phyloP scores from a whole-genome alignment of 768 basidiomycete genomes.

The Postia placenta region DNA sequence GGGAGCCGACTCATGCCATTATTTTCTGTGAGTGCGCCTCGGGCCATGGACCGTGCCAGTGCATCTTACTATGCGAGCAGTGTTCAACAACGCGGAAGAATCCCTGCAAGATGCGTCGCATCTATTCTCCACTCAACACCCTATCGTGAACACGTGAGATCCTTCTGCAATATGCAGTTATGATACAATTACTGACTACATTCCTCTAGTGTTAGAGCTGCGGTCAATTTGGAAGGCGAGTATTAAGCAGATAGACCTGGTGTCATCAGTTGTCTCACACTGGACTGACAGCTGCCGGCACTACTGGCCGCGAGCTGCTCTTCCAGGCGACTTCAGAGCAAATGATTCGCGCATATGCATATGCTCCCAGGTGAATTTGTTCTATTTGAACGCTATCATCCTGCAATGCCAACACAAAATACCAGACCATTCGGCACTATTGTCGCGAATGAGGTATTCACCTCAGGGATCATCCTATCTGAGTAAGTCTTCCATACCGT shows the following conservation, averaged over 20 bases:
- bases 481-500: conserved; percentile 50
- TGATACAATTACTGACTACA: background rate
- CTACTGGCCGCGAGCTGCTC: conserved; percentile 79
- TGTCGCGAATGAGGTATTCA: conserved; percentile 88
- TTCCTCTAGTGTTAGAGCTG: conserved; percentile 61
- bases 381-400: no score
- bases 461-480: conserved; percentile 82
- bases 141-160: conserved; percentile 57
- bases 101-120: conserved; percentile 93
- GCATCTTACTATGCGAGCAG: no score
- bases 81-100: conserved; percentile 95
- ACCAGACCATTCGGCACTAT: conserved; percentile 80
- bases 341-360: conserved; percentile 89
- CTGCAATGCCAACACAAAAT: no score
- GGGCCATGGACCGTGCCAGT: no score
- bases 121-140: conserved; percentile 88
- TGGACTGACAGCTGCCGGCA: conserved; percentile 67
- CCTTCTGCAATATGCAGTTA: background rate
- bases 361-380: conserved; percentile 59
- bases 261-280: background rate
- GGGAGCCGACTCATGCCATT: conserved; percentile 71
- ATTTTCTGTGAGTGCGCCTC: conserved; percentile 71
- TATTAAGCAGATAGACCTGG: background rate
- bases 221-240: conserved; percentile 85
- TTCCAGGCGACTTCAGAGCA: conserved; percentile 95